Base-by-base conservation (phyloP, 2,329 filamentous ascomycete species). In the Paraphoma chrysanthemicola region DNA sequence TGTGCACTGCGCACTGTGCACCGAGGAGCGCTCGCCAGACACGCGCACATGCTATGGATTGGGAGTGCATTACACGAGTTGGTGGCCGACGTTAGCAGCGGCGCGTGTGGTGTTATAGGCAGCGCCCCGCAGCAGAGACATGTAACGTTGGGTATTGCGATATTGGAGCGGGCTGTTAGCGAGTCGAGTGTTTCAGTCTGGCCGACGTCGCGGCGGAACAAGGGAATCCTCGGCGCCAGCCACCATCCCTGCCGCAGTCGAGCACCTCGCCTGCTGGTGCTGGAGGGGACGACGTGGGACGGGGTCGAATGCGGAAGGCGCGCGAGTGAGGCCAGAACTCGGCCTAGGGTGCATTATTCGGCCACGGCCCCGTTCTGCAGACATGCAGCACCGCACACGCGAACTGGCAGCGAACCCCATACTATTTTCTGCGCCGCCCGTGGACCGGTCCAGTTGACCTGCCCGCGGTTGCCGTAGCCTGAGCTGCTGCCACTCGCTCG, bases 131-230 rank as follows among this genome's bases (percentile, higher is more conserved):
- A 44, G 42, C 56, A 59, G 56, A 56, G 56, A 64, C 55, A 49
- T 54, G 49, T 48, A 29, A 49, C 47, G 62, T 57, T 57, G 16
- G 54, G 48, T 45, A 47, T 6, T 48, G 54, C 31, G 48, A 62
- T 50, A 57, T 44, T 47, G 48, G 31, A 23, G 51, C 44, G 47
- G 59, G 45, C 42, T 57, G 44, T 50, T 48, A 28, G 43, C 48
- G 39, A 50, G 56, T 57, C 51, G 48, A 51, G 57, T 48, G 60
- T 63, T 63, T 63, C 60, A 63, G 53, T 55, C 31, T 48, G 29
- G 51, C 48, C 57, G 57, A 51, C 23, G 48, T 48, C 43, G 46
- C 45, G 47, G 45, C 44, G 9, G 18, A 42, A 17, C 49, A 52
- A 53, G 57, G 57, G 18, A 17, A 7, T 10, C 23, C 16, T 29